Evolutionary conservation across 2,329 filamentous ascomycete genomes (phyloP).

Genomic region (Alternaria angustiovoidea): DNA sequence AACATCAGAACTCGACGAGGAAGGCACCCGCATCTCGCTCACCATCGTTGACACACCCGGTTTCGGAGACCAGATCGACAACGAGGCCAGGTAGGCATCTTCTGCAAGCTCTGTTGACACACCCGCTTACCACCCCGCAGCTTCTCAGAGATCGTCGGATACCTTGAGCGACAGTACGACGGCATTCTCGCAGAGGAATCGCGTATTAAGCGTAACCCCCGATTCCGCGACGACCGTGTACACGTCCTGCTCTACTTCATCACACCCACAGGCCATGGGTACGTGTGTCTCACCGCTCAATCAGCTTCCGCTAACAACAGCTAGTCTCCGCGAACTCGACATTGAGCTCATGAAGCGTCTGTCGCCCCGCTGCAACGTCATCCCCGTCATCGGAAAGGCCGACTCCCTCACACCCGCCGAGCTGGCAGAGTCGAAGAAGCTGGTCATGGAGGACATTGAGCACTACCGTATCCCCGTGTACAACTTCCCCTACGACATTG

Average conservation of each 20-base stretch:
- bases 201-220: conserved; percentile 99
- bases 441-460: conserved; percentile 99
- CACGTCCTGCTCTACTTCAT: conserved; percentile 99
- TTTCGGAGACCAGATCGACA: conserved; percentile 99
- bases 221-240: conserved; percentile 98
- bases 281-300: conserved; percentile 46
- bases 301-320: conserved; percentile 23
- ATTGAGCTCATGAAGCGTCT: conserved; percentile 99
- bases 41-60: conserved; percentile 99
- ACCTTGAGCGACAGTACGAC: conserved; percentile 99
- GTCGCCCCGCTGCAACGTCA: conserved; percentile 97
- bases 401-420: conserved; percentile 96
- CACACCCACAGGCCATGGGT: conserved; percentile 96
- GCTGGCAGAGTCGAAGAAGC: conserved; percentile 98
- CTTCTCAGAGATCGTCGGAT: conserved; percentile 97
- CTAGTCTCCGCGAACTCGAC: conserved; percentile 93
- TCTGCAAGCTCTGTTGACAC: not conserved
- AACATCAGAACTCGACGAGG: conserved; percentile 82
- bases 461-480: conserved; percentile 99
- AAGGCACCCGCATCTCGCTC: conserved; percentile 96
- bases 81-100: conserved; percentile 83
- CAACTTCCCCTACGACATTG: conserved; percentile 99
- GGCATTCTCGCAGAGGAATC: conserved; percentile 99
- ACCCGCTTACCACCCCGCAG: conserved; percentile 58
- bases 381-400: conserved; percentile 97